Percentiles rank a stretch among this genome's conserved stretches.
Conservation (phyloP, 2,329 filamentous ascomycete species). For the Bipolaris victoriae region DNA sequence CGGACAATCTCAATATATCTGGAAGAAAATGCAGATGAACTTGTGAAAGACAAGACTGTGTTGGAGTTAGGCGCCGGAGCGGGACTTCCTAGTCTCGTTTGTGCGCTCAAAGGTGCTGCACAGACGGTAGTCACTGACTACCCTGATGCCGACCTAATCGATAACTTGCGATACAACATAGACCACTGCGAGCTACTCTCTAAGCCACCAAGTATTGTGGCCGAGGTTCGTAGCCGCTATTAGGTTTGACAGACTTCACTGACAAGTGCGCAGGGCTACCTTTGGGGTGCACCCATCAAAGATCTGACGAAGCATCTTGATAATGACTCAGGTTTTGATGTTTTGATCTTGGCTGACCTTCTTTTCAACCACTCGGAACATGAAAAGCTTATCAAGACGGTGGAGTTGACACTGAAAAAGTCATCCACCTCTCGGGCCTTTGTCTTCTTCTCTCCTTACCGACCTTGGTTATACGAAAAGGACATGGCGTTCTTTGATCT, state of each 20-base stretch:
- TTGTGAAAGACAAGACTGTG: constrained; percentile 72
- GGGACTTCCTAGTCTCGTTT: constrained; percentile 81
- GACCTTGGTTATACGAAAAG: constrained; percentile 85
- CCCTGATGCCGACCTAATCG: constrained; percentile 81
- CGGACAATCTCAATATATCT: constrained; percentile 79
- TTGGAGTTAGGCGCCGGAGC: constrained; percentile 90
- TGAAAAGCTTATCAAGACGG: constrained; percentile 73
- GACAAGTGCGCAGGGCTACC: constrained; percentile 65
- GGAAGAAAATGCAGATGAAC: constrained; percentile 66
- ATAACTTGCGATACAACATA: constrained; percentile 80
- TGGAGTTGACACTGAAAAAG: constrained; percentile 69
- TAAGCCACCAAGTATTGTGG: constrained; percentile 46
- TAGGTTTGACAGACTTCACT: constrained; percentile 10
- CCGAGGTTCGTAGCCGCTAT: constrained; percentile 37
- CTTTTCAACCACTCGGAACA: constrained; percentile 93
- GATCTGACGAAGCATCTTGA: constrained; percentile 65
- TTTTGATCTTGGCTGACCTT: constrained; percentile 85
- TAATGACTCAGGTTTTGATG: constrained; percentile 67
- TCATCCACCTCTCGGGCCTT: constrained; percentile 67
- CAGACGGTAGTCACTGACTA: constrained; percentile 83
- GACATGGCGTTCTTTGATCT: constrained; percentile 87
- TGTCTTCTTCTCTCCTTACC: constrained; percentile 93
- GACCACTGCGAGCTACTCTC: constrained; percentile 57
- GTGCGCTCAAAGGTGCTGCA: constrained; percentile 72
- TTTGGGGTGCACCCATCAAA: constrained; percentile 76